Base-by-base conservation (phyloP, 2,329 filamentous ascomycete genomes). In the Penicillium sp. region DNA sequence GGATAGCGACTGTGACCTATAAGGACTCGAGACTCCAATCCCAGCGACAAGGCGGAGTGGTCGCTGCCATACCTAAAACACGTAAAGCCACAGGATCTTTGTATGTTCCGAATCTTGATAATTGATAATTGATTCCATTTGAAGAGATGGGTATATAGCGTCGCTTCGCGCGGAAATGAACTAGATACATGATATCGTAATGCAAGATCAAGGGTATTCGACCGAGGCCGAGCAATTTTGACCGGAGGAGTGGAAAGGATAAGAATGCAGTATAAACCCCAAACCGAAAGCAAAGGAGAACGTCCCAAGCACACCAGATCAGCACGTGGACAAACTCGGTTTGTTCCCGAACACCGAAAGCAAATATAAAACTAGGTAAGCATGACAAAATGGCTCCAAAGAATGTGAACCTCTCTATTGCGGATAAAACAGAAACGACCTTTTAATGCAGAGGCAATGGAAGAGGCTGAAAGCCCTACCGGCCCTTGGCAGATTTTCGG, bases 401-500 rank as follows among this genome's bases (percentile, higher is more conserved):
- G 33, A 5, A 9, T 29, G 22, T 16, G 36, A 3, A 19, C n/a
- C 34, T 35, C 27, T 48, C 33, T 34, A 44, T 30, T 36, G 22
- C 31, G 42, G 29, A 13, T 12, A 14, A 34, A 38, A 41, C 25
- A 11, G 13, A 31, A 39, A 39, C 39, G 42, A 54, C 29, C 33
- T 50, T 52, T 25, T 41, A 31, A 59, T 56, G 53, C 51, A 50
- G 43, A 44, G 44, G 31, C 16, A 35, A n/a, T 45, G 36, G 48
- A 27, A 31, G 45, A 33, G 30, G 29, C 27, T 25, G 18, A 42
- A 1, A 22, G 27, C 37, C 37, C 64, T 55, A 68, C 48, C 64
- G 61, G 14, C 57, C 59, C 50, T 65, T 67, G 31, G 59, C 47
- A 11, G 56, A 49, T 36, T 62, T 64, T 48, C 62, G 63, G 28